Base-by-base conservation (phyloP, 768 basidiomycete genomes). In the Amanita pallidorosea region DNA sequence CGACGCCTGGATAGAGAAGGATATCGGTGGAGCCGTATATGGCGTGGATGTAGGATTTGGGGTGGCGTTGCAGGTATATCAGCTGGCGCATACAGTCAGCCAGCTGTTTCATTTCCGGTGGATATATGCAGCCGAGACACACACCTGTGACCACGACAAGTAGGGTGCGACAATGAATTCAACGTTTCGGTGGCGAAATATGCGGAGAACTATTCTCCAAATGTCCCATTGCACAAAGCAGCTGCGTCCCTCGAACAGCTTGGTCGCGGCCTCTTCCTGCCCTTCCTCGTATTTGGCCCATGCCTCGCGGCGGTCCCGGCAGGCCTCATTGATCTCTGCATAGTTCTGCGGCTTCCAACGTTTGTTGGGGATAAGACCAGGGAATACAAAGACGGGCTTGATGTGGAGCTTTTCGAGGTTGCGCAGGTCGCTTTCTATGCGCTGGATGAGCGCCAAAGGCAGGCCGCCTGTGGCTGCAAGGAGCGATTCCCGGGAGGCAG, bases 341-440 rank as follows among this genome's bases (percentile, higher is more conserved):
- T 79, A 73, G 41, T 79, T 76, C 52, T 76, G 74, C 9, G 74
- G 75, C 65, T 86, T 87, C 70, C 75, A 76, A 51, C 85, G 80
- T 55, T 82, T 83, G 58, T 81, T 81, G 1, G 89, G 87, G 1
- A 81, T 71, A 29, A 99, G 73, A 4, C 96, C 96, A 13, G 89
- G 82, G 67, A 98, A 98, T 46, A 99, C 90, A 60, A 99, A 95
- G n/a, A 99, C 91, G 18, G 96, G 96, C 64, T 95, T 96, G 75
- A 99, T 97, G 57, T 79, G 83, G 31, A 88, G 73, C 68, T 84
- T 85, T 74, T 96, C 93, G 62, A 98, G 83, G 12, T 79, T 72
- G 44, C 94, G 86, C 42, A 98, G 74, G 73, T 99, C 94, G 35
- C 81, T 74, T 69, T 97, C 94, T 64, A 99, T 90, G 56, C 89